Base-by-base conservation (phyloP, 345 rosid genomes). In the Balakata baccata region DNA sequence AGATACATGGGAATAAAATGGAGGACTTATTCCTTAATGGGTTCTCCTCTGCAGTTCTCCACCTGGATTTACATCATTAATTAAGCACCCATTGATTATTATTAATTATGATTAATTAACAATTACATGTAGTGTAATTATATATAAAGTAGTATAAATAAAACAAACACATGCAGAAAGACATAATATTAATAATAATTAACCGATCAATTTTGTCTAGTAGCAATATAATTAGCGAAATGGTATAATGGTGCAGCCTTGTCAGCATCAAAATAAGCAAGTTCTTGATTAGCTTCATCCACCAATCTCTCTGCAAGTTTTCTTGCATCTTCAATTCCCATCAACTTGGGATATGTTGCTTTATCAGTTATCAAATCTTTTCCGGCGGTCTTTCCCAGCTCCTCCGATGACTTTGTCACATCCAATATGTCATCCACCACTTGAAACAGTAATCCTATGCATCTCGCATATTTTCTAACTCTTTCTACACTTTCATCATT, bases 341-440 rank as follows among this genome's bases (percentile, higher is more conserved):
- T 64, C 46, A 82, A 46, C 79, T 82, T 85, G 1, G 82, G 84
- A 50, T 78, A 78, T 0, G 87, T 85, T 0, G 84, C 85, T 69
- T 85, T 85, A 49, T 78, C 83, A 13, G 64, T 78, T 5, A 25
- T 71, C 63, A 80, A 17, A 72, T 85, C 87, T 45, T 80, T 78
- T 7, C 86, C 86, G 4, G 84, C 80, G 0, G 81, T 85, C 74
- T 82, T 82, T 41, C 87, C 87, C 13, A 82, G 69, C 69, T 80
- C 81, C 2, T 68, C 56, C 6, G 82, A 80, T 0, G 83, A 78
- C 66, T 72, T 80, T 9, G 84, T 80, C 53, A 74, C 83, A 49
- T 82, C 85, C 41, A 82, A 20, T 3, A 85, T 75, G 18, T 80
- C 87, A 64, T 80, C 80, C 46, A 80, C 82, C 7, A 82, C 85